Evolutionary conservation across 106 monocot genomes (phyloP).

Genomic region (Apostasia shenzhenica): DNA sequence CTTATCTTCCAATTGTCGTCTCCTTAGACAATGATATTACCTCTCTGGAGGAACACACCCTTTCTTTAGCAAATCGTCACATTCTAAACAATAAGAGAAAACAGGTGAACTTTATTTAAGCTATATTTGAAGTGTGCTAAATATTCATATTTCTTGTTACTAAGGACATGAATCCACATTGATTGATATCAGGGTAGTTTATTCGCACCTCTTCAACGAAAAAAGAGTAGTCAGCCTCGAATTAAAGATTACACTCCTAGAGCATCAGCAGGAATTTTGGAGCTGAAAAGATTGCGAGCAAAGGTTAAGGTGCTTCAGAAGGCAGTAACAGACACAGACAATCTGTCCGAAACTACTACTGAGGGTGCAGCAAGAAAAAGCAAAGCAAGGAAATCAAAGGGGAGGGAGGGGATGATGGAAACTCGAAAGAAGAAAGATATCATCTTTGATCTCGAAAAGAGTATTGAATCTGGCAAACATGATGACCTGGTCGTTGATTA

Average conservation of each 20-base stretch:
- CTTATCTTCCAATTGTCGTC: slow-evolving; percentile 29
- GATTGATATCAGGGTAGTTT: not conserved
- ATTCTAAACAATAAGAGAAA: slow-evolving; percentile 7
- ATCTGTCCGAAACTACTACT: slow-evolving; percentile 23
- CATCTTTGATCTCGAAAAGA: not conserved
- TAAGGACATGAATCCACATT: too few relatives aligned
- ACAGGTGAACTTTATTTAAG: slow-evolving; percentile 28
- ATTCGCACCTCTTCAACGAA: not conserved
- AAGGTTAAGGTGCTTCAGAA: slow-evolving; percentile 59
- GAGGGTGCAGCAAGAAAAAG: slow-evolving; percentile 25
- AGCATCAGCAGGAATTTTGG: slow-evolving; percentile 17
- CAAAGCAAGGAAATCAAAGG: slow-evolving; percentile 13
- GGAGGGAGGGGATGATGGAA: not conserved
- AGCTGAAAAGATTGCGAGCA: slow-evolving; percentile 38
- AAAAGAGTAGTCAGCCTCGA: not conserved
- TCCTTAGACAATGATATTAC: slow-evolving; percentile 31
- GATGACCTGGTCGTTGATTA: not conserved
- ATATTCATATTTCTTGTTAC: too few relatives aligned
- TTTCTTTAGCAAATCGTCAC: slow-evolving; percentile 25
- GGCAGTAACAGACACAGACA: slow-evolving; percentile 20
- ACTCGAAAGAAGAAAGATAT: slow-evolving; percentile 1
- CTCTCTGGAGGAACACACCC: slow-evolving; percentile 36
- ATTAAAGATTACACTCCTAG: not conserved
- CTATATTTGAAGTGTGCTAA: not conserved
- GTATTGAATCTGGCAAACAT: not conserved